A percentile compares a stretch with the other conserved stretches of the same genome.
Conservation (phyloP, 805 yeast species). For the Yarrowia osloensis region DNA sequence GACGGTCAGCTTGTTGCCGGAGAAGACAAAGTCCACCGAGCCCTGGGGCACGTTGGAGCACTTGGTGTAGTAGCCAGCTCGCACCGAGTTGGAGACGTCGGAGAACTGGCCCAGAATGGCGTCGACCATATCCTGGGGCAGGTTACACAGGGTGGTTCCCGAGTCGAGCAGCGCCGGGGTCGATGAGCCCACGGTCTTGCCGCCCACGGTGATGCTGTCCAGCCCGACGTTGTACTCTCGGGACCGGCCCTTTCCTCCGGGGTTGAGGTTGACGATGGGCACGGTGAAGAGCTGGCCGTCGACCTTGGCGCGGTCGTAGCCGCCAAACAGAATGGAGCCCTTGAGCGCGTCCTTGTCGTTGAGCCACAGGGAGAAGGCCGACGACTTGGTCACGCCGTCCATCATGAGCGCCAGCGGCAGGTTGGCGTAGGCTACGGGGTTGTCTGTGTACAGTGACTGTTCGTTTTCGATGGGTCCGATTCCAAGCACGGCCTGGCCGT, state of each 20-base stretch:
- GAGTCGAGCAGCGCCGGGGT: constrained; percentile 49
- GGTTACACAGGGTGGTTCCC: constrained; percentile 53
- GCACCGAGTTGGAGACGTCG: constrained; percentile 62
- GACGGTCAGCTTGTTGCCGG: constrained; percentile 86
- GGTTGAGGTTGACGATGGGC: constrained; percentile 42
- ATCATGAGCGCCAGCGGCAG: constrained; percentile 43
- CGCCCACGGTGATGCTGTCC: constrained; percentile 32
- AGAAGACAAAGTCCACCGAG: constrained; percentile 75
- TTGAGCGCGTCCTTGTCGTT: constrained; percentile 39
- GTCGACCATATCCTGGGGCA: constrained; percentile 44
- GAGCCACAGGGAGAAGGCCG: constrained; percentile 50
- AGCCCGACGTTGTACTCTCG: constrained; percentile 23
- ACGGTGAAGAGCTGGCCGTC: constrained; percentile 37
- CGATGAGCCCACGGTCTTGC: constrained; percentile 21
- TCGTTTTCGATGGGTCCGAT: constrained; percentile 43
- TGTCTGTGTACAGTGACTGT: constrained; percentile 35
- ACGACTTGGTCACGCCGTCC: constrained; percentile 45
- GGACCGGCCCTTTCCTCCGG: constrained; percentile 36
- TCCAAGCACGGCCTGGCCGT: constrained; percentile 56
- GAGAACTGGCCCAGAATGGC: constrained; percentile 40
- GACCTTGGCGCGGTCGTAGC: constrained; percentile 34
- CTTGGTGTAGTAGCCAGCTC: constrained; percentile 46
- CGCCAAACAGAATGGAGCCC: constrained; percentile 38
- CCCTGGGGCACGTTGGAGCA: constrained; percentile 24
- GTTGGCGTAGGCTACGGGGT: constrained; percentile 38